These are phyloP conservation scores for Stellera chamaejasme DNA, from an alignment of 345 rosid species.

Conservation along the genomic window DNA sequence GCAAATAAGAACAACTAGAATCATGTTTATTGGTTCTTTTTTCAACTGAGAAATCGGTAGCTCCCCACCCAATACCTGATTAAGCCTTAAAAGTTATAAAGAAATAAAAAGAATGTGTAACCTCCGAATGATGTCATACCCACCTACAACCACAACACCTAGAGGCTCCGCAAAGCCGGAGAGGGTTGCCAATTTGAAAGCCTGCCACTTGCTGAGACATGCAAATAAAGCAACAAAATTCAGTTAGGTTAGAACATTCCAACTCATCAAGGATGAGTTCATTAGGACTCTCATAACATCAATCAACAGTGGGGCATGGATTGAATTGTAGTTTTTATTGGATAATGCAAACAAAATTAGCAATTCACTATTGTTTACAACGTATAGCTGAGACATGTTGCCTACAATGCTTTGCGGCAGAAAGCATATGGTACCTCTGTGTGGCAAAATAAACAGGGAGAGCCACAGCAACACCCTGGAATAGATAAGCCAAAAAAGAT, in stretches of 20 bases:
- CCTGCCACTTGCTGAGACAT: constrained; percentile 94
- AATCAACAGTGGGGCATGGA: background rate
- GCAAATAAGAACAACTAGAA: too few relatives aligned
- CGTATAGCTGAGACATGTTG: too few relatives aligned
- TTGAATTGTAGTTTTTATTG: background rate
- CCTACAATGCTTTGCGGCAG: too few relatives aligned
- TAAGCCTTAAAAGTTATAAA: too few relatives aligned
- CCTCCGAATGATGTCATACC: constrained; percentile 9
- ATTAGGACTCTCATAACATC: constrained; percentile 1
- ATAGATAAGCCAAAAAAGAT: background rate
- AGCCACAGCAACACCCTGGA: constrained; percentile 97
- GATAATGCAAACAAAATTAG: too few relatives aligned
- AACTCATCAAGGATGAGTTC: background rate
- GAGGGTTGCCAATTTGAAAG: constrained; percentile 90
- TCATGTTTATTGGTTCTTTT: too few relatives aligned
- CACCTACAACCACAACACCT: constrained; percentile 91
- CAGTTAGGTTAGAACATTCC: background rate
- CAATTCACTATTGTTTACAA: too few relatives aligned
- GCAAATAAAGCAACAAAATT: constrained; percentile 5
- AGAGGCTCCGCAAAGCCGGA: constrained; percentile 98
- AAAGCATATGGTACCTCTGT: constrained; percentile 49
- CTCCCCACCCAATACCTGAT: too few relatives aligned
- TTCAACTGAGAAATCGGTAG: too few relatives aligned
- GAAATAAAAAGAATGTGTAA: too few relatives aligned
- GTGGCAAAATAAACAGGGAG: constrained; percentile 96